Evolutionary conservation across 805 yeast species (phyloP).

Genomic region (Barnettozyma sucrosica): DNA sequence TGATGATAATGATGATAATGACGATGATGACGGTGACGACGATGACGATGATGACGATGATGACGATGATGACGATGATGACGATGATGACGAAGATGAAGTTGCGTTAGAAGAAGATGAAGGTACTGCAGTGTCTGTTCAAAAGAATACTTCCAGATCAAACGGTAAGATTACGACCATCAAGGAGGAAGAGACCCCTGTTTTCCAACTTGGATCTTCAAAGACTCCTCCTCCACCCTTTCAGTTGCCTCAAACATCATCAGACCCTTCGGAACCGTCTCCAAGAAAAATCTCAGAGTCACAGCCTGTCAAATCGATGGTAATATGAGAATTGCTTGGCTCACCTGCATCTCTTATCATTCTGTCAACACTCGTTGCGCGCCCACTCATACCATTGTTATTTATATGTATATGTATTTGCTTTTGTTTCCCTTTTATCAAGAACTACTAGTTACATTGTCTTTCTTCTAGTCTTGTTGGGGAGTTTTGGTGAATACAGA

Average conservation of each 20-base stretch:
- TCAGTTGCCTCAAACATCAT: not conserved
- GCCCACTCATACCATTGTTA: not conserved
- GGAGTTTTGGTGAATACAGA: not conserved
- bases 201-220: not conserved
- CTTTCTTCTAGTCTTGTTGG: not conserved
- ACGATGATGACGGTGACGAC: conserved; percentile 6
- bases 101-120: not conserved
- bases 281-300: conserved; percentile 4
- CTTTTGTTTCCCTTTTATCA: not conserved
- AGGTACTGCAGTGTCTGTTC: conserved; percentile 14
- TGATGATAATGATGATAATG: conserved; percentile 1
- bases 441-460: not conserved
- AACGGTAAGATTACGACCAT: conserved; percentile 5
- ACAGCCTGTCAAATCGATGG: conserved; percentile 11
- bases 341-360: not conserved
- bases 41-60: conserved; percentile 10
- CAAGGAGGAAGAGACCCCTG: conserved; percentile 5
- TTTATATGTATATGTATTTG: conserved; percentile 2
- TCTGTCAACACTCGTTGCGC: not conserved
- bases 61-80: conserved; percentile 9
- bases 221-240: not conserved
- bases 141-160: not conserved
- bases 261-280: not conserved
- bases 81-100: conserved; percentile 9
- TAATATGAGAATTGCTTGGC: conserved; percentile 2